phyloP scores from a whole-genome alignment of 2,329 filamentous ascomycete species.

The Alternaria ethzedia region DNA sequence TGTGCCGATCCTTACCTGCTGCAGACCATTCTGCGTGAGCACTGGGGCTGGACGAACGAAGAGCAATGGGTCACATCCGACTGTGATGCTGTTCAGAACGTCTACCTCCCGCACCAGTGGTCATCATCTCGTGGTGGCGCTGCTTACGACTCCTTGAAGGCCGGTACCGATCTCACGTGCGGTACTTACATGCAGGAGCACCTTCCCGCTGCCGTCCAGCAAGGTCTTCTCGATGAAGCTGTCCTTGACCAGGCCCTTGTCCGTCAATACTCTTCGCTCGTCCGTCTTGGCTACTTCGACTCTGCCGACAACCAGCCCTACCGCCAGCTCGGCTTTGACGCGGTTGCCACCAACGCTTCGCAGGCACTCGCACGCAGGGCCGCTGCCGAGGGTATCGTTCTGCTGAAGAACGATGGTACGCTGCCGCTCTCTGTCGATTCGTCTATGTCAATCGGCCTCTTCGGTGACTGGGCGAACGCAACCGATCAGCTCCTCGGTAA shows the following conservation, averaged over 20 bases:
- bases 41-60: constrained; percentile 68
- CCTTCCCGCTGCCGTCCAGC: constrained; percentile 24
- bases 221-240: constrained; percentile 44
- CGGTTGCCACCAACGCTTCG: constrained; percentile 61
- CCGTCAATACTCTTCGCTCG: constrained; percentile 62
- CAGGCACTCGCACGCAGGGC: constrained; percentile 64
- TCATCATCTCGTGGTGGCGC: constrained; percentile 34
- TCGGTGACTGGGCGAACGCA: constrained; percentile 66
- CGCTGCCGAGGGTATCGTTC: constrained; percentile 55
- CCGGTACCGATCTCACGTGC: constrained; percentile 34
- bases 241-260: constrained; percentile 59
- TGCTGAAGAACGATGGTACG: constrained; percentile 60
- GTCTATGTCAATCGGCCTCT: constrained; percentile 59
- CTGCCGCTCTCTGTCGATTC: constrained; percentile 52
- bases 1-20: constrained; percentile 70
- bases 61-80: constrained; percentile 70
- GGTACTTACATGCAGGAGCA: constrained; percentile 33
- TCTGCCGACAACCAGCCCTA: constrained; percentile 33
- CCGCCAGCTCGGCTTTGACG: constrained; percentile 27
- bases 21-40: constrained; percentile 67
- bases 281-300: constrained; percentile 59
- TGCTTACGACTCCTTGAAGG: constrained; percentile 32
- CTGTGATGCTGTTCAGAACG: constrained; percentile 67
- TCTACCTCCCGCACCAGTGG: constrained; percentile 59
- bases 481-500: constrained; percentile 63